Conservation (phyloP, 331 rosid genomes). For the Stylosanthes scabra region DNA sequence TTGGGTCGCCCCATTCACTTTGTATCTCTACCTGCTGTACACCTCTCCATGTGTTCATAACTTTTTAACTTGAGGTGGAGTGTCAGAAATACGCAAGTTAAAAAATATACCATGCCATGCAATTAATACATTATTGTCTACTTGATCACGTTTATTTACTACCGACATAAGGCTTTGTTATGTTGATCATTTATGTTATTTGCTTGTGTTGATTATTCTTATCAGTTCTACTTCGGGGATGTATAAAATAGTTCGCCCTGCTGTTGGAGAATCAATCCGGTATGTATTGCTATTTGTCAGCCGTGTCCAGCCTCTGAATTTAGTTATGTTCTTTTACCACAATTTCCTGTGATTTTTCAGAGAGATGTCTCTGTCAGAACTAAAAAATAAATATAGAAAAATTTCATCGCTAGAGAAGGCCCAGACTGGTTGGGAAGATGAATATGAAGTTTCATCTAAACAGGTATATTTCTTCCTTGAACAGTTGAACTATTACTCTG, state of each 20-base stretch:
- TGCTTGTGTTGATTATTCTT: slow-evolving; percentile 33
- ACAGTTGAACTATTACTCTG: slow-evolving; percentile 29
- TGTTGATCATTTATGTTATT: not conserved
- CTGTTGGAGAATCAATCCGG: slow-evolving; percentile 97
- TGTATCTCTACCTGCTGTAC: too few relatives aligned
- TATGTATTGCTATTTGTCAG: slow-evolving; percentile 43
- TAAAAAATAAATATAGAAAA: slow-evolving; percentile 84
- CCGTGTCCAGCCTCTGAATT: slow-evolving; percentile 21
- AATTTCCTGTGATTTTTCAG: slow-evolving; percentile 46
- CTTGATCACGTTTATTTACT: too few relatives aligned
- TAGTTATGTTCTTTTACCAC: slow-evolving; percentile 22
- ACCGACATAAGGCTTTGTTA: too few relatives aligned
- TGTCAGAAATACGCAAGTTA: too few relatives aligned
- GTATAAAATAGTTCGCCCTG: slow-evolving; percentile 92
- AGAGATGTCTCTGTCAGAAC: slow-evolving; percentile 94
- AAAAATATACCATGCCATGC: too few relatives aligned
- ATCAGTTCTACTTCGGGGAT: slow-evolving; percentile 85
- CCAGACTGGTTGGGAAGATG: slow-evolving; percentile 89
- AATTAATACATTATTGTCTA: too few relatives aligned
- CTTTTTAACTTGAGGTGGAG: too few relatives aligned
- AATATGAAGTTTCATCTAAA: slow-evolving; percentile 86
- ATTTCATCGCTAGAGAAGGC: slow-evolving; percentile 86
- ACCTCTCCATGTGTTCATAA: too few relatives aligned
- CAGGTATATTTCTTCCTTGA: slow-evolving; percentile 75
- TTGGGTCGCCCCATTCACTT: too few relatives aligned